Evolutionary conservation across 495 filamentous ascomycete species (phyloP).

Genomic region (Aspergillus asperescens): DNA sequence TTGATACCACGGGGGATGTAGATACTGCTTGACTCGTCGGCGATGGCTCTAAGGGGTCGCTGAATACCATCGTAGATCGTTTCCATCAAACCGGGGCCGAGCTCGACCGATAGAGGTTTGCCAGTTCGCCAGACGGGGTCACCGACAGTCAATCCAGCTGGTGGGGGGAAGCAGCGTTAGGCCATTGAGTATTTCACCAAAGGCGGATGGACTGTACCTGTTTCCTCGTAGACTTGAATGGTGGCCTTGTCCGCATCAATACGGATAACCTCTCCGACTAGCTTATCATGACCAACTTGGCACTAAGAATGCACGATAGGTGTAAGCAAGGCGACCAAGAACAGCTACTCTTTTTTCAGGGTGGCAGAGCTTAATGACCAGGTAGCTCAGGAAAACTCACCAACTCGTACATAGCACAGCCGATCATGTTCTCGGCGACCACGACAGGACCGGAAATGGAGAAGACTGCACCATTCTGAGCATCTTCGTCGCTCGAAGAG

Average conservation of each 20-base stretch:
- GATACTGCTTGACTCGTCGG: slow-evolving; percentile 71
- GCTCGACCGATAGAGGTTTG: slow-evolving; percentile 94
- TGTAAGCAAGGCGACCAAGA: neutral
- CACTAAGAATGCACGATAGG: slow-evolving; percentile 45
- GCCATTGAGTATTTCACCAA: slow-evolving; percentile 6
- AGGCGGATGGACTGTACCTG: slow-evolving; percentile 53
- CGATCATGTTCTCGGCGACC: slow-evolving; percentile 95
- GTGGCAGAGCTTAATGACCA: slow-evolving; percentile 4
- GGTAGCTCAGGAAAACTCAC: slow-evolving; percentile 40
- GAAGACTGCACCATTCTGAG: slow-evolving; percentile 53
- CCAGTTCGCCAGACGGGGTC: slow-evolving; percentile 86
- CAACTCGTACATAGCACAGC: slow-evolving; percentile 99
- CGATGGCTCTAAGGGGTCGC: slow-evolving; percentile 82
- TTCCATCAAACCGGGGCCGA: slow-evolving; percentile 95
- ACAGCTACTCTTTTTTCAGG: neutral
- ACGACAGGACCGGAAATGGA: slow-evolving; percentile 75
- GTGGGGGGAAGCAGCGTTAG: slow-evolving; percentile 8
- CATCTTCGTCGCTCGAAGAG: slow-evolving; percentile 37
- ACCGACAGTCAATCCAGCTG: slow-evolving; percentile 92
- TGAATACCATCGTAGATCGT: slow-evolving; percentile 99
- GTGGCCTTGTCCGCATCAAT: slow-evolving; percentile 93
- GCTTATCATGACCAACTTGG: slow-evolving; percentile 78
- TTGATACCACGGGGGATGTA: slow-evolving; percentile 95
- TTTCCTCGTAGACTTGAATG: slow-evolving; percentile 98
- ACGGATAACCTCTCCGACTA: slow-evolving; percentile 97